These are phyloP conservation scores for Madurella mycetomatis DNA, from an alignment of 2,329 filamentous ascomycete genomes.

Conservation along the genomic window DNA sequence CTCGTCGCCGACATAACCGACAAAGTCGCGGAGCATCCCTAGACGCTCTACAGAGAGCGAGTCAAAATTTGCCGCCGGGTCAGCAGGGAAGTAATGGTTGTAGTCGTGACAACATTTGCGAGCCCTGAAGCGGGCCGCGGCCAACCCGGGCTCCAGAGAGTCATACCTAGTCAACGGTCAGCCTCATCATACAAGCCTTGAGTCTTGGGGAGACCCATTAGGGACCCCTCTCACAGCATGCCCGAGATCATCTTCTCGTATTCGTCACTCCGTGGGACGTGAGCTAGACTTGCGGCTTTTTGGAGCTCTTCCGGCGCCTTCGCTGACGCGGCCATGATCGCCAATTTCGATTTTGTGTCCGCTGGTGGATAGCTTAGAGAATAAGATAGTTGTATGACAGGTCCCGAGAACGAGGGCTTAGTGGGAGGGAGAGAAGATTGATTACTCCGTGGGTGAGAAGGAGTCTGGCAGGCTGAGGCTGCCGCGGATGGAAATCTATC, in stretches of 20 bases:
- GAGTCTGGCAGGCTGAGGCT: no score
- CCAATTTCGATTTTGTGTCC: no score
- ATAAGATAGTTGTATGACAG: no score
- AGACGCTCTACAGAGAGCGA: conserved; percentile 37
- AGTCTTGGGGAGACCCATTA: background rate
- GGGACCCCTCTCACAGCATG: conserved; percentile 4
- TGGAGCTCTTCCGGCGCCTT: background rate
- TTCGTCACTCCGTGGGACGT: conserved; percentile 3
- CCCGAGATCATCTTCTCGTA: conserved; percentile 13
- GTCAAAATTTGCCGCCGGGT: conserved; percentile 35
- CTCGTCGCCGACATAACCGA: conserved; percentile 49
- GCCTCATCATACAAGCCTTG: background rate
- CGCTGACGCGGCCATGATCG: background rate
- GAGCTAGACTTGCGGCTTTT: conserved; percentile 3
- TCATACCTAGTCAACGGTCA: conserved; percentile 37
- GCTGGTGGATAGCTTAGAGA: no score
- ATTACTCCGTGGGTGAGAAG: no score
- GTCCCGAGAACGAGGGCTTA: no score
- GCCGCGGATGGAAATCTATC: no score
- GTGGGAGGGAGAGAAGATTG: no score
- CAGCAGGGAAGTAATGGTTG: conserved; percentile 52
- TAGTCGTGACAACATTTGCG: conserved; percentile 52
- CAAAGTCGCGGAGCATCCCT: conserved; percentile 43
- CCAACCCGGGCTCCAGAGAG: conserved; percentile 43
- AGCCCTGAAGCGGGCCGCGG: conserved; percentile 47